Conservation (phyloP, 2,329 filamentous ascomycete species). For the Trichoderma lentiforme region DNA sequence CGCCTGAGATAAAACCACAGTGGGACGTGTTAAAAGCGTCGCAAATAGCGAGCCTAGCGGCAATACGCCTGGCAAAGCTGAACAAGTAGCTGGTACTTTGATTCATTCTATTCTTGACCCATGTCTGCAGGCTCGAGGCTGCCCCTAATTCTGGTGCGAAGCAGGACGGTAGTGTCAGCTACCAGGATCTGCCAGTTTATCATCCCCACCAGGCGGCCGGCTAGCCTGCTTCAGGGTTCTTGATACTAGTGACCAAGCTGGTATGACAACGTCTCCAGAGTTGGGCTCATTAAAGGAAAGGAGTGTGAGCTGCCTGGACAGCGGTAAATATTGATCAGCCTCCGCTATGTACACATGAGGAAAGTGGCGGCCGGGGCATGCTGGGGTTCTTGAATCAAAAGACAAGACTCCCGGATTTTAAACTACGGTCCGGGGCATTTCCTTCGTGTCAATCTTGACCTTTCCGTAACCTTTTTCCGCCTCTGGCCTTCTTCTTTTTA, state of each 20-base stretch:
- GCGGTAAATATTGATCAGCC: conserved; percentile 6
- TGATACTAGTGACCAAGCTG: not conserved
- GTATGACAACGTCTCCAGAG: not conserved
- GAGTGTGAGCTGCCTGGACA: not conserved
- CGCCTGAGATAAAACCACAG: not conserved
- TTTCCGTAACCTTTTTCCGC: not conserved
- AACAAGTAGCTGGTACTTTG: not conserved
- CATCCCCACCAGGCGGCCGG: not conserved
- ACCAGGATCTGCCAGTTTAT: not conserved
- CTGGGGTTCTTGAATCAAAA: not conserved
- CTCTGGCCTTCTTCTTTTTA: not conserved
- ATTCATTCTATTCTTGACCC: not conserved
- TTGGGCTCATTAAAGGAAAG: not conserved
- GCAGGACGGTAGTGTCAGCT: not conserved
- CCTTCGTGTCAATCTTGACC: not conserved
- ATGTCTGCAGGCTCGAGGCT: not conserved
- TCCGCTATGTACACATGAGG: not conserved
- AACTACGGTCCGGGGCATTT: not conserved
- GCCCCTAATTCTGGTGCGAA: not conserved
- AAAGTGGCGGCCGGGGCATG: not conserved
- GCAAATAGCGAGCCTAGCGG: not conserved
- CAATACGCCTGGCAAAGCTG: not conserved
- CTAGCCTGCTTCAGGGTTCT: conserved; percentile 1
- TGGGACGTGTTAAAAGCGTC: not conserved
- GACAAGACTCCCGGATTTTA: not conserved